These are phyloP conservation scores for Thermomucor indicae-seudaticae DNA, from an alignment of 371 early-diverging fungal species.

Conservation along the genomic window DNA sequence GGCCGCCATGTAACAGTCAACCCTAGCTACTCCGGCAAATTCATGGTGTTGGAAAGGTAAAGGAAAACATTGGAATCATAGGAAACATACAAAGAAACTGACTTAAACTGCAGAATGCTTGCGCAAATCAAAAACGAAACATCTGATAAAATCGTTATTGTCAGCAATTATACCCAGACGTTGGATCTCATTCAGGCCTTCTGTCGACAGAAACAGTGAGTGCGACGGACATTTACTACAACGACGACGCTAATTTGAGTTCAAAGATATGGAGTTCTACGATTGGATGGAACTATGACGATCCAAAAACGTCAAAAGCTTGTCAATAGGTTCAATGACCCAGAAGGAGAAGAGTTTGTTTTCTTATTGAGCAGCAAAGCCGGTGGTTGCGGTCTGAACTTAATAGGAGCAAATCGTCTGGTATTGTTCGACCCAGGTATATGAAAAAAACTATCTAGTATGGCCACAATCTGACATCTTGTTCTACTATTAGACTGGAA, in stretches of 20 bases:
- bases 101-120: constrained; percentile 44
- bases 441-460: not conserved
- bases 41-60: constrained; percentile 75
- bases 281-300: constrained; percentile 93
- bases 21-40: constrained; percentile 85
- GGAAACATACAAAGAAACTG: not conserved
- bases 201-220: constrained; percentile 71
- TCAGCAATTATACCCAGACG: constrained; percentile 97
- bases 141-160: constrained; percentile 93
- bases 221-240: not conserved
- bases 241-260: not conserved
- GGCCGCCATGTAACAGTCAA: constrained; percentile 44
- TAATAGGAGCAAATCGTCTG: constrained; percentile 95
- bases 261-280: constrained; percentile 66
- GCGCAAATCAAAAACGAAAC: constrained; percentile 68
- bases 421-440: constrained; percentile 89
- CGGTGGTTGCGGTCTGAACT: constrained; percentile 97
- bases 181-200: constrained; percentile 90
- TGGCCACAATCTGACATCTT: not conserved
- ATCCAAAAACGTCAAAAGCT: constrained; percentile 88
- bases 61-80: constrained; percentile 29
- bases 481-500: constrained; percentile 63
- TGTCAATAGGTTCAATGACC: constrained; percentile 94
- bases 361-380: constrained; percentile 96
- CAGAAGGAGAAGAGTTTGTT: constrained; percentile 78